A percentile compares a stretch with the other conserved stretches of the same genome.
Evolutionary conservation across 495 filamentous ascomycete species (phyloP).

Genomic region (Immersiella caudata): DNA sequence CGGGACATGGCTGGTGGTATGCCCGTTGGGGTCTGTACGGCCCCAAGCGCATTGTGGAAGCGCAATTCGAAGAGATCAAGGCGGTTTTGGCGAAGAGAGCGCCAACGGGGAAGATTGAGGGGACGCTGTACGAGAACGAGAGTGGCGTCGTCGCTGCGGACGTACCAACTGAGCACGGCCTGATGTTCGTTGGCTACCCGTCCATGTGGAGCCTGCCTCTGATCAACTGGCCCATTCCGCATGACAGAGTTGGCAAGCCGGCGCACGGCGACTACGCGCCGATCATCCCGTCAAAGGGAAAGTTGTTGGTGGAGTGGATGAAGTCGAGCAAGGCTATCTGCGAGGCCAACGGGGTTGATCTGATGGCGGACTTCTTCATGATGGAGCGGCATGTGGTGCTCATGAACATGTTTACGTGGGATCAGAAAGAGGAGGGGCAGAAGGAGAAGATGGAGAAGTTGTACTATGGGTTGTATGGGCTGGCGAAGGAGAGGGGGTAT

Average conservation of each 20-base stretch:
- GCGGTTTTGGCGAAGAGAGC: conserved; percentile 35
- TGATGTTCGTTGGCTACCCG: conserved; percentile 46
- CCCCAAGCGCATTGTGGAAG: conserved; percentile 45
- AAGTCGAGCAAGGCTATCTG: conserved; percentile 40
- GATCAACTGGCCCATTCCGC: conserved; percentile 43
- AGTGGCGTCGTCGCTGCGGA: conserved; percentile 44
- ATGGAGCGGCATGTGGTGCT: conserved; percentile 46
- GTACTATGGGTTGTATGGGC: conserved; percentile 40
- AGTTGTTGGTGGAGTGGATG: conserved; percentile 45
- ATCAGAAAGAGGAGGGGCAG: conserved; percentile 42
- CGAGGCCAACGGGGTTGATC: conserved; percentile 46
- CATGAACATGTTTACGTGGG: conserved; percentile 50
- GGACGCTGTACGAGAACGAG: conserved; percentile 41
- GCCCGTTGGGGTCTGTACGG: conserved; percentile 53
- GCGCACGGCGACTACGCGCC: conserved; percentile 50
- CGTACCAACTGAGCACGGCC: conserved; percentile 40
- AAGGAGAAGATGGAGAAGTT: conserved; percentile 34
- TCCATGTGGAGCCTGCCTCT: conserved; percentile 46
- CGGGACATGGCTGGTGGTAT: conserved; percentile 50
- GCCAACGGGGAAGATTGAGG: conserved; percentile 42
- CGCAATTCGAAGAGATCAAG: conserved; percentile 51
- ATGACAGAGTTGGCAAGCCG: conserved; percentile 34
- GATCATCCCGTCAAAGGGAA: conserved; percentile 44
- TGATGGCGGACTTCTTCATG: conserved; percentile 51
- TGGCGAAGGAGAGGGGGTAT: conserved; percentile 44